Conservation (phyloP, 2,329 filamentous ascomycete species). For the Pseudocercospora pini-densiflorae region DNA sequence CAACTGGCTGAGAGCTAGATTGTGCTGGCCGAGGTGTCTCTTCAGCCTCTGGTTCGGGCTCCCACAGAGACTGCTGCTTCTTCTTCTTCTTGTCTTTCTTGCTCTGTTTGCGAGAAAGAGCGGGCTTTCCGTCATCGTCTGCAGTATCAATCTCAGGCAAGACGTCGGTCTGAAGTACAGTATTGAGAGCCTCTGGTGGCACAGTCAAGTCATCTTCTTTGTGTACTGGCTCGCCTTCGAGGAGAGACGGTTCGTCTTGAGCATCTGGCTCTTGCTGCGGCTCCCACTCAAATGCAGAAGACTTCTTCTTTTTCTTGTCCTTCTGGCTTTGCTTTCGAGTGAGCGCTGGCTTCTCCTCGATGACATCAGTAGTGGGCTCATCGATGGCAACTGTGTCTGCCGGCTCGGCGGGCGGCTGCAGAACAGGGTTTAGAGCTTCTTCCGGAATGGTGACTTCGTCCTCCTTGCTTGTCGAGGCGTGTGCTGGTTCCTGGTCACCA, state of each 20-base stretch:
- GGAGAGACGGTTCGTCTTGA: not conserved
- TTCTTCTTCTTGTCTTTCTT: conserved; percentile 50
- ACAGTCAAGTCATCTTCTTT: not conserved
- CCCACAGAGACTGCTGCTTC: conserved; percentile 18
- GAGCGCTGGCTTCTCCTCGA: conserved; percentile 1
- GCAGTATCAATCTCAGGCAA: conserved; percentile 2
- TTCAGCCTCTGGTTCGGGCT: conserved; percentile 14
- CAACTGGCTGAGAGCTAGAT: not conserved
- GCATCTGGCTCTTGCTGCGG: not conserved
- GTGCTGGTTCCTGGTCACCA: not conserved
- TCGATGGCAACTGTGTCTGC: not conserved
- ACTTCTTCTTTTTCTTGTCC: conserved; percentile 21
- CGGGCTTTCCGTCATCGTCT: conserved; percentile 15
- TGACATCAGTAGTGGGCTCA: conserved; percentile 4
- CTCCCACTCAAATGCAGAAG: conserved; percentile 7
- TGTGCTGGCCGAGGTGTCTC: not conserved
- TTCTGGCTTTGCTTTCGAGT: conserved; percentile 29
- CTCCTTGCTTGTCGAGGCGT: not conserved
- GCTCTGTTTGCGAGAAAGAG: conserved; percentile 34
- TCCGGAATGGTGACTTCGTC: not conserved
- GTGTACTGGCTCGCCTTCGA: not conserved
- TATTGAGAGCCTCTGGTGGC: conserved; percentile 1
- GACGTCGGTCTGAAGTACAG: not conserved
- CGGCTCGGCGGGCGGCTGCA: not conserved
- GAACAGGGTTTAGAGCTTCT: not conserved